Base-by-base conservation (phyloP, 352 stramenopile species). In the Phytopythium boreale region DNA sequence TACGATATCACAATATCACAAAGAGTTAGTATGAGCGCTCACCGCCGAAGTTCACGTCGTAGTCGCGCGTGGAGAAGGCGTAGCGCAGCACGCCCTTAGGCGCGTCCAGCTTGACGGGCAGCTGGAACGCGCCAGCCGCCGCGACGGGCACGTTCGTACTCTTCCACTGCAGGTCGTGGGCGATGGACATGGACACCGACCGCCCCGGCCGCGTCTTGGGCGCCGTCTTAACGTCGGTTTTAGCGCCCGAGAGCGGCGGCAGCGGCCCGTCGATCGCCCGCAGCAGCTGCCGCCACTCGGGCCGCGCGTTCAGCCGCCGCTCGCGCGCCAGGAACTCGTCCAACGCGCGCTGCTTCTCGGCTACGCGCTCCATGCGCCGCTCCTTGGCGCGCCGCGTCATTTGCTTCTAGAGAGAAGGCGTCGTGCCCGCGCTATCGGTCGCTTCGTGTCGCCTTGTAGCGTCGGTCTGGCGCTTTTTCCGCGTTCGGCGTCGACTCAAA, bases 371-470 rank as follows among this genome's bases (percentile, higher is more conserved):
- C 60, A 71, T 66, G 41, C 85, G 81, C 37, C 73, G 76, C 67
- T 92, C 85, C 70, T 92, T 93, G 59, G 85, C 85, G 50, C 83
- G 79, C 55, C 85, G 77, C 69, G 85, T 93, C 85, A 93, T 93
- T n/a, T 22, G 34, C 2, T 4, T 14, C n/a, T 0, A 9, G 39
- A 20, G 12, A 27, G 46, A 8, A 37, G 24, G 19, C 10, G 1
- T 14, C 34, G 34, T 43, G 52, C 29, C 27, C 17, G 24, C 31
- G 27, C 29, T 43, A 44, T 44, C 52, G 12, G 29, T 46, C 31
- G 20, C n/a, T 6, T 50, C 11, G 20, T 8, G 43, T 50, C 43
- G n/a, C 10, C 8, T 24, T 11, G 20, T 2, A 7, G 5, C 10
- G 43, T 10, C 20, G 43, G 43, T 49, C 41, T 10, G 41, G 41